Evolutionary conservation across 2,329 filamentous ascomycete species (phyloP).

Genomic region (Colletotrichum gigasporum): DNA sequence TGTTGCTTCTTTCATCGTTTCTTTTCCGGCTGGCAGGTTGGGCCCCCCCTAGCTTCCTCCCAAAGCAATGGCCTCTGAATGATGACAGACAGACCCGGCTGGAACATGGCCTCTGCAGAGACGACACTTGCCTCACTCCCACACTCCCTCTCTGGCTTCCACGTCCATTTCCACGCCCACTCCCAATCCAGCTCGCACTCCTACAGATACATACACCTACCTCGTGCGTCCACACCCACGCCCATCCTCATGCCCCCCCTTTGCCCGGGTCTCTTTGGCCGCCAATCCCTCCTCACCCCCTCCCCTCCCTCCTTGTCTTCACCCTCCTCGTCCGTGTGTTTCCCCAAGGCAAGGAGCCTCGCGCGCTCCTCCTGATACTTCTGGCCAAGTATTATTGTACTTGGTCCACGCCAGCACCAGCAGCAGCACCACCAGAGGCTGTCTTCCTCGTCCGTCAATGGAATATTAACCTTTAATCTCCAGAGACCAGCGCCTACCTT

Average conservation of each 20-base stretch:
- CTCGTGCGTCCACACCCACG: slow-evolving; percentile 9
- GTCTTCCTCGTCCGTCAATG: slow-evolving; percentile 17
- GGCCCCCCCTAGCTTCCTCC: slow-evolving; percentile 8
- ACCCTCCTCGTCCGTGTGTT: slow-evolving; percentile 23
- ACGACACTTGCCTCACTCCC: slow-evolving; percentile 6
- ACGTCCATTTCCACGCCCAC: background rate
- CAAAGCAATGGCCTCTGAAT: slow-evolving; percentile 18
- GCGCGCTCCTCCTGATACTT: slow-evolving; percentile 23
- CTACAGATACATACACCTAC: background rate
- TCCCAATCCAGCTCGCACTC: slow-evolving; percentile 9
- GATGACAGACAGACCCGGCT: slow-evolving; percentile 30
- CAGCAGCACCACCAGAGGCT: too few relatives aligned
- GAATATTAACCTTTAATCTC: slow-evolving; percentile 27
- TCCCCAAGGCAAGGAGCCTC: slow-evolving; percentile 29
- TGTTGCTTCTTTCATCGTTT: slow-evolving; percentile 28
- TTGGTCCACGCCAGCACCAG: slow-evolving; percentile 10
- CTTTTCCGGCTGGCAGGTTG: slow-evolving; percentile 27
- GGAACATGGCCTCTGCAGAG: slow-evolving; percentile 17
- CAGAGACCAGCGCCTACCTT: slow-evolving; percentile 15
- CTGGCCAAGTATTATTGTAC: background rate
- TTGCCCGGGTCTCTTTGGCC: slow-evolving; percentile 6
- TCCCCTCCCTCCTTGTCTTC: slow-evolving; percentile 20
- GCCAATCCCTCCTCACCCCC: slow-evolving; percentile 12
- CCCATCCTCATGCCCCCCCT: background rate
- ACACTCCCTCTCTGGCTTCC: slow-evolving; percentile 14